Percentiles rank a stretch among this genome's conserved stretches.
phyloP scores from a whole-genome alignment of 441 rosid genomes.

The Bruguiera hainesii region DNA sequence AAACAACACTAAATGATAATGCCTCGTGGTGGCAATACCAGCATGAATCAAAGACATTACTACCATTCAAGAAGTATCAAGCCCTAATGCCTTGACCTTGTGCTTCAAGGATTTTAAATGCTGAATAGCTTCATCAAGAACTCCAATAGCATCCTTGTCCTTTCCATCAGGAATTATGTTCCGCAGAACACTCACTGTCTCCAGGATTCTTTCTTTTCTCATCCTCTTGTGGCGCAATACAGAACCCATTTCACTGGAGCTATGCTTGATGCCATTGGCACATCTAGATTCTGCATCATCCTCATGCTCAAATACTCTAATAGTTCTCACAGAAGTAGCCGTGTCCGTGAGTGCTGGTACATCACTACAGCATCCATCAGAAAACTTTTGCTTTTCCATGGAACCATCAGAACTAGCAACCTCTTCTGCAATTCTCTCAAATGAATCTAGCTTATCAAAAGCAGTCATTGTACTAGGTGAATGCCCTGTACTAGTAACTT shows the following conservation, averaged over 20 bases:
- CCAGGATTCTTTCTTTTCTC: slow-evolving; percentile 47
- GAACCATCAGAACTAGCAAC: slow-evolving; percentile 38
- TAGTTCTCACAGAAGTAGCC: slow-evolving; percentile 30
- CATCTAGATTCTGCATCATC: slow-evolving; percentile 48
- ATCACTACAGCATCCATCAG: slow-evolving; percentile 25
- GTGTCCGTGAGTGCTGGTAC: slow-evolving; percentile 41
- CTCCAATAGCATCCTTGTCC: slow-evolving; percentile 63
- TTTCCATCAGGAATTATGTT: slow-evolving; percentile 64
- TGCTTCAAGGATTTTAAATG: slow-evolving; percentile 64
- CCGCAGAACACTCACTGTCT: slow-evolving; percentile 59
- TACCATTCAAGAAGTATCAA: slow-evolving; percentile 30
- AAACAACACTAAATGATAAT: slow-evolving; percentile 8
- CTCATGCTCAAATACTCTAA: slow-evolving; percentile 27
- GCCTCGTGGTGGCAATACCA: background rate
- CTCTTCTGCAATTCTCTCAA: slow-evolving; percentile 33
- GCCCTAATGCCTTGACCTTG: slow-evolving; percentile 50
- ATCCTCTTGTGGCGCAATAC: slow-evolving; percentile 33
- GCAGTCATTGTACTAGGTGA: slow-evolving; percentile 64
- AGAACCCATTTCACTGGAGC: slow-evolving; percentile 29
- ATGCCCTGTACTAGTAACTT: slow-evolving; percentile 80
- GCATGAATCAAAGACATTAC: slow-evolving; percentile 2
- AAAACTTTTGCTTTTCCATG: slow-evolving; percentile 61
- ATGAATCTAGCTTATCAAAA: slow-evolving; percentile 26
- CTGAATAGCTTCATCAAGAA: slow-evolving; percentile 76
- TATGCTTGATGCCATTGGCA: slow-evolving; percentile 28